A percentile compares a stretch with the other conserved stretches of the same genome.
phyloP scores from a whole-genome alignment of 345 rosid species.

The Kernera saxatilis region DNA sequence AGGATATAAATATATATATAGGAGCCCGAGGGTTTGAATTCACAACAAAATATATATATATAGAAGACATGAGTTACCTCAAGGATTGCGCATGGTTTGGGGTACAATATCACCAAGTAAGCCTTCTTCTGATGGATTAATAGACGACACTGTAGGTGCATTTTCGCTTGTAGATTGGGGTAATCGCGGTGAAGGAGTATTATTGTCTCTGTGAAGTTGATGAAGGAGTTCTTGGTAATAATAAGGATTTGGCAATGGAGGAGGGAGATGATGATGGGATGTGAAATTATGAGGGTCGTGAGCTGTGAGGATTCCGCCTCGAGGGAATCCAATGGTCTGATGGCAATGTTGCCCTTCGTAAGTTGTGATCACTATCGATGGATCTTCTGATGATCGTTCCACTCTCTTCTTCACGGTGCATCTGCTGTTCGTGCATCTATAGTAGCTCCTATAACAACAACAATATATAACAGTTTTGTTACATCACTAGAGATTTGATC shows the following conservation, averaged over 20 bases:
- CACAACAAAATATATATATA: background rate
- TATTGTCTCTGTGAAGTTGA: constrained; percentile 37
- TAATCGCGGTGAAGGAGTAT: constrained; percentile 22
- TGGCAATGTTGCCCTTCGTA: constrained; percentile 99
- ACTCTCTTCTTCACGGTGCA: constrained; percentile 98
- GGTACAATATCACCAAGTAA: constrained; percentile 88
- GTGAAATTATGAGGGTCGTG: constrained; percentile 45
- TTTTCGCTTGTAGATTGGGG: constrained; percentile 15
- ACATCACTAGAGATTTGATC: background rate
- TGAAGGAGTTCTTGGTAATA: constrained; percentile 39
- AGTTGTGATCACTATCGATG: constrained; percentile 76
- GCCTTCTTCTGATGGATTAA: constrained; percentile 49
- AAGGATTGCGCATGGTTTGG: constrained; percentile 57
- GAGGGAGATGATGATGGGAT: constrained; percentile 43
- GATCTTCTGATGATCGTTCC: constrained; percentile 85
- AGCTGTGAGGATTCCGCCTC: constrained; percentile 52
- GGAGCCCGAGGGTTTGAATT: background rate
- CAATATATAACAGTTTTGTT: background rate
- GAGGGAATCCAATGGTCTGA: constrained; percentile 71
- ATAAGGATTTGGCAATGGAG: constrained; percentile 31
- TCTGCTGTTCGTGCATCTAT: constrained; percentile 85
- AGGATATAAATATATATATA: background rate
- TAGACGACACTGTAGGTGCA: constrained; percentile 4
- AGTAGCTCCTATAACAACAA: constrained; percentile 66
- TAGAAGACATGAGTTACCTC: constrained; percentile 13